A percentile compares a stretch with the other conserved stretches of the same genome.
Evolutionary conservation across 345 rosid species (phyloP).

Genomic region (Eucalyptus sp.): DNA sequence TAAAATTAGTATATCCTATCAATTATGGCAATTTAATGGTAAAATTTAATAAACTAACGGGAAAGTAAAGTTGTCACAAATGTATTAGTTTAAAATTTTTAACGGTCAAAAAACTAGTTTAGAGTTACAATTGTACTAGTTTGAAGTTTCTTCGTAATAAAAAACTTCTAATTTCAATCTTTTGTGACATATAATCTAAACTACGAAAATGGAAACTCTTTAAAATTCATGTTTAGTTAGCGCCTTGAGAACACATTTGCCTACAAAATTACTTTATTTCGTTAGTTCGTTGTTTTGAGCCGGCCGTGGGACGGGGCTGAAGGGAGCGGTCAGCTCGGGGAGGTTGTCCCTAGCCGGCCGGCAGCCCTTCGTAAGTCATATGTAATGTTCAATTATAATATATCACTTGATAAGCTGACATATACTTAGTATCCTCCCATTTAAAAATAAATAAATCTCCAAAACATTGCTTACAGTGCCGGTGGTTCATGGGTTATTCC

Average conservation of each 20-base stretch:
- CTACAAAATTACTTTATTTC: not conserved
- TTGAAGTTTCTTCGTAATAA: not conserved
- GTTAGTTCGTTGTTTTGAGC: not conserved
- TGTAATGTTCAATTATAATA: not conserved
- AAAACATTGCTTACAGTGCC: not conserved
- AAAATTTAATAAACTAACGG: rapidly evolving
- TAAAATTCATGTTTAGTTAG: not conserved
- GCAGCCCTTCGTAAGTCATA: no score
- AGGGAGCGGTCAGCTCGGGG: no score
- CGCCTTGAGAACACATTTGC: rapidly evolving
- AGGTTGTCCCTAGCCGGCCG: no score
- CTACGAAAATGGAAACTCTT: not conserved
- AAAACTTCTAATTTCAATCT: not conserved
- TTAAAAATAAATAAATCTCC: not conserved
- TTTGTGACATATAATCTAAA: not conserved
- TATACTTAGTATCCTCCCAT: not conserved
- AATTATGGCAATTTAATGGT: rapidly evolving
- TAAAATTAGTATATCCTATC: no score
- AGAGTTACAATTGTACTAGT: rapidly evolving
- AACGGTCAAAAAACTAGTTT: no score
- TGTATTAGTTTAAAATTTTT: no score
- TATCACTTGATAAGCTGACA: not conserved
- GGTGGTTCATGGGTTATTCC: not conserved
- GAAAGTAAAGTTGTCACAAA: no score
- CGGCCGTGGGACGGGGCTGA: rapidly evolving